Evolutionary conservation across 345 rosid species (phyloP), one percentile per base, ranked within the genome.

Genomic region (Psidium guajava): DNA sequence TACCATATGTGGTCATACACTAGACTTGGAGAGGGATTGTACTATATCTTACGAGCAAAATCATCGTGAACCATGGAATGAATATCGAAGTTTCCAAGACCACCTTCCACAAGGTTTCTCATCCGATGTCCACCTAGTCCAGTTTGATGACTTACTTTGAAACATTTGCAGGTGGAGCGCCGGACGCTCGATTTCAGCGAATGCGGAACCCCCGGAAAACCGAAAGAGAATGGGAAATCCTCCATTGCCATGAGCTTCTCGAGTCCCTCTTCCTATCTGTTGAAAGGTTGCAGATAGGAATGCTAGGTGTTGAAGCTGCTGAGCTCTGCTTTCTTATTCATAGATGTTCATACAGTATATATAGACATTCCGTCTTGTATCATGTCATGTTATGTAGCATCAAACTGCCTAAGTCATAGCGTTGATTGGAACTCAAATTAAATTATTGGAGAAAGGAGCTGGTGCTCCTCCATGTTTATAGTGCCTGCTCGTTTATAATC

Each of bases 101-200:
- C 32, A 52, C 6, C 32, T 25, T 64, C 40, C 28, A 21, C 28
- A 27, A 14, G n/a, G 6, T 73, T 55, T 74, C 47, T n/a, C 44
- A 11, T 80, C 44, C 8, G 49, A 36, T 36, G 82, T 14, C 50
- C n/a, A 82, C 56, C 56, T 18, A 54, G 8, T 54, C 56, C 56
- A 54, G 21, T 54, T 56, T 6, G 74, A 58, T 83, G 55, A 10
- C 53, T 12, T 8, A 9, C 22, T 77, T 36, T 82, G 57, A 91
- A 28, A 22, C 14, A 84, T 74, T 87, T 87, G 92, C 94, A 98
- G 99, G 90, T 91, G 32, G 99, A 95, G 88, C 88, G 97, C 27
- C 98, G 99, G 3, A 84, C 88, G 21, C 96, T 98, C 11, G 99
- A 98, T 90, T 98, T 98, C 88, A 96, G 95, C 56, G 99, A 98